Evolutionary conservation across 495 filamentous ascomycete genomes (phyloP).

Genomic region (Wilcoxina mikolae): DNA sequence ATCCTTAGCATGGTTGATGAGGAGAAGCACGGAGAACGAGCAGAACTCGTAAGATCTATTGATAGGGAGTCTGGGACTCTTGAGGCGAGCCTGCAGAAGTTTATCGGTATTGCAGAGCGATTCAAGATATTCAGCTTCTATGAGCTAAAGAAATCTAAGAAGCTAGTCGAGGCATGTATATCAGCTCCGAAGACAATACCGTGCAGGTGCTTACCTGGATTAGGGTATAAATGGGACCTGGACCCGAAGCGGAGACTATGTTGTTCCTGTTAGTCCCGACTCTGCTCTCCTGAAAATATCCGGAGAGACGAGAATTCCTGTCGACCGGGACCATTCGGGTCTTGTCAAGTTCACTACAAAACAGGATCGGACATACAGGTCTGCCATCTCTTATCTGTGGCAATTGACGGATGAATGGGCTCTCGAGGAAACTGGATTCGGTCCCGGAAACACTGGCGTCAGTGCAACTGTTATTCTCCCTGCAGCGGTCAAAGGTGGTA

Average conservation of each 20-base stretch:
- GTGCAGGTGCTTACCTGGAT: not conserved
- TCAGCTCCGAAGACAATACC: not conserved
- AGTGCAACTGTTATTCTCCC: no score
- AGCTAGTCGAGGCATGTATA: not conserved
- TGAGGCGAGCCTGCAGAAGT: not conserved
- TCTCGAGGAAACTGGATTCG: no score
- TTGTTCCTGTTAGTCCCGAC: not conserved
- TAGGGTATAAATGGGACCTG: not conserved
- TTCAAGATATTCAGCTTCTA: constrained; percentile 6
- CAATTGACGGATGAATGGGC: no score
- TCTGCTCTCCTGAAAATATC: not conserved
- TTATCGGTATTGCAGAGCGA: not conserved
- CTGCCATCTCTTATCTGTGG: no score
- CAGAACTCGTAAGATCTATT: not conserved
- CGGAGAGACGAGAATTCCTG: not conserved
- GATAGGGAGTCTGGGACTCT: not conserved
- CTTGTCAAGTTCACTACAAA: no score
- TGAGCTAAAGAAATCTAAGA: not conserved
- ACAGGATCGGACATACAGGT: no score
- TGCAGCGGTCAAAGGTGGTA: no score
- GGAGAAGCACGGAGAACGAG: not conserved
- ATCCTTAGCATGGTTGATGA: constrained; percentile 10
- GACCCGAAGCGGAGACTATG: not conserved
- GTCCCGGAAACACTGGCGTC: no score
- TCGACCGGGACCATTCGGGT: not conserved